Conservation (phyloP, 345 rosid genomes). For the Conringia planisiliqua region DNA sequence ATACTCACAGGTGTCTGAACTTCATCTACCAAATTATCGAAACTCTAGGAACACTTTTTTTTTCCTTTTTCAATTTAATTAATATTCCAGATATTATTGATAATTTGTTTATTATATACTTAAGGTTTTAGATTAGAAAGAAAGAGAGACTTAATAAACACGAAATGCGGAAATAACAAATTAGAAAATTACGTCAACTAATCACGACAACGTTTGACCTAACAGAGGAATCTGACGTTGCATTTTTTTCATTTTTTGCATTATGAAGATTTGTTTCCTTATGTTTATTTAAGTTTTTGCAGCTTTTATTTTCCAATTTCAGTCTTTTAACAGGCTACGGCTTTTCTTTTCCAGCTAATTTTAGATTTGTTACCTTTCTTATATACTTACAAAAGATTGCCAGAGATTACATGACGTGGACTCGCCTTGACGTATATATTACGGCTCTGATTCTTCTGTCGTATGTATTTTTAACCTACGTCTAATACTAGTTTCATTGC, state of each 20-base stretch:
- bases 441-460: background rate
- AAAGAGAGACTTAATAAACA: slow-evolving; percentile 21
- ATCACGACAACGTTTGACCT: slow-evolving; percentile 26
- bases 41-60: background rate
- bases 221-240: slow-evolving; percentile 10
- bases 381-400: background rate
- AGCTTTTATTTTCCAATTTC: background rate
- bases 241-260: background rate
- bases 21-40: background rate
- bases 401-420: slow-evolving; percentile 18
- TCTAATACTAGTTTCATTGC: background rate
- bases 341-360: background rate
- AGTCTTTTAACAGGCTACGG: background rate
- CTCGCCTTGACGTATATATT: background rate
- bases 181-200: background rate
- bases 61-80: background rate
- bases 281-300: background rate
- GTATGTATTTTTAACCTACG: background rate
- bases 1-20: slow-evolving; percentile 13
- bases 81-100: background rate
- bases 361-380: background rate
- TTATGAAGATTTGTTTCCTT: background rate
- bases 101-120: background rate
- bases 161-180: slow-evolving; percentile 10
- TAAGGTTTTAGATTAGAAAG: background rate